phyloP scores from a whole-genome alignment of 306 rosid genomes.

The Pyrus bretschneideri region DNA sequence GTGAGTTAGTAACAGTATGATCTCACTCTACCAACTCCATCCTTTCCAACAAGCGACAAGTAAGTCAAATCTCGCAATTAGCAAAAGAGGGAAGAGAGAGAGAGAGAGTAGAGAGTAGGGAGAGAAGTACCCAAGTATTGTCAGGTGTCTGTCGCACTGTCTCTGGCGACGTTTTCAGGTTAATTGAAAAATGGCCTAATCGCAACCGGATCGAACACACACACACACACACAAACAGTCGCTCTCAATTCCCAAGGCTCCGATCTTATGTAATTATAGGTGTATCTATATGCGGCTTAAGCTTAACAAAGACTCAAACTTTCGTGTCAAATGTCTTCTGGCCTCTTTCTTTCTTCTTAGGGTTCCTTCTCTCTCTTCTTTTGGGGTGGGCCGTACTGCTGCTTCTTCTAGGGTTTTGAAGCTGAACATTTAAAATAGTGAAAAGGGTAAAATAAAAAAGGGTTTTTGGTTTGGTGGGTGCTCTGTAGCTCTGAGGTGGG shows the following conservation, averaged over 20 bases:
- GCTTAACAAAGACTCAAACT: conserved; percentile 3
- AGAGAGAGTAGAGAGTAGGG: background rate
- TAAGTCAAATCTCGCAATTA: background rate
- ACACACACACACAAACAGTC: background rate
- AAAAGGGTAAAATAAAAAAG: background rate
- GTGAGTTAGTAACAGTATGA: no score
- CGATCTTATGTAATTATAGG: background rate
- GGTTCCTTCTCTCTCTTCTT: conserved; percentile 16
- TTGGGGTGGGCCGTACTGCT: background rate
- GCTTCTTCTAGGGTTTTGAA: conserved; percentile 46
- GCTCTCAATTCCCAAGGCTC: conserved; percentile 29
- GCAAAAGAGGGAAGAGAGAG: background rate
- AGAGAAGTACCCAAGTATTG: background rate
- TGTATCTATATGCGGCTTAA: background rate
- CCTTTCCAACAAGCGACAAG: background rate
- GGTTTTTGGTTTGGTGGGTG: background rate
- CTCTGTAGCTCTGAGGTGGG: background rate
- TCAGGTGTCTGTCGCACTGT: conserved; percentile 18
- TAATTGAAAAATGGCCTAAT: conserved; percentile 17
- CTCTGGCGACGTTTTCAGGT: conserved; percentile 23
- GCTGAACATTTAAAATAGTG: background rate
- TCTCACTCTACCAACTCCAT: no score
- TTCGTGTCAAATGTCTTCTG: conserved; percentile 4
- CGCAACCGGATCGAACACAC: conserved; percentile 4
- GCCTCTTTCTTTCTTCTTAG: conserved; percentile 13